phyloP scores from a whole-genome alignment of 495 filamentous ascomycete genomes.

The Annulohypoxylon maeteangense region DNA sequence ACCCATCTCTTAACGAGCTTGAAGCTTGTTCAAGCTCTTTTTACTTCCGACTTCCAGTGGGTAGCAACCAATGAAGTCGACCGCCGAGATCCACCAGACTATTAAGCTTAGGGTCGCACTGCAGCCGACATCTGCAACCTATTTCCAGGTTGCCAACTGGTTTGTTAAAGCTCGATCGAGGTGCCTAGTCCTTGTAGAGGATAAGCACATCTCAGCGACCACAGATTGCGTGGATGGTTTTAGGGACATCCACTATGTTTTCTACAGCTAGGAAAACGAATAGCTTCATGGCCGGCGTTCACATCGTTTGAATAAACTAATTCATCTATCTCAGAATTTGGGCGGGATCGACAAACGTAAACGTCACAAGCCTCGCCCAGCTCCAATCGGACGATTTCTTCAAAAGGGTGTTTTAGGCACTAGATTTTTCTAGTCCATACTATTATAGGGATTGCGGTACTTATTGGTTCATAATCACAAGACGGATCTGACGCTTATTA shows the following conservation, averaged over 20 bases:
- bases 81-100: conserved; percentile 32
- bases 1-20: conserved; percentile 28
- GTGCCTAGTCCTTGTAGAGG: conserved; percentile 1
- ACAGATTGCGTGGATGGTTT: conserved; percentile 9
- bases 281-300: background rate
- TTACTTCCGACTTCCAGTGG: conserved; percentile 2
- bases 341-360: conserved; percentile 16
- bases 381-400: conserved; percentile 15
- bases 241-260: background rate
- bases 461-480: conserved; percentile 22
- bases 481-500: conserved; percentile 32
- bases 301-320: conserved; percentile 28
- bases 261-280: background rate
- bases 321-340: conserved; percentile 15
- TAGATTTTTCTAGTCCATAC: conserved; percentile 19
- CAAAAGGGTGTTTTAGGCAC: conserved; percentile 10
- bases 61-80: conserved; percentile 21
- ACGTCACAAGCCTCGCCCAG: conserved; percentile 21
- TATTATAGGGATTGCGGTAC: background rate
- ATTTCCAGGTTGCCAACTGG: conserved; percentile 29
- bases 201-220: background rate
- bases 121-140: conserved; percentile 32
- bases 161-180: conserved; percentile 17
- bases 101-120: conserved; percentile 38
- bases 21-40: conserved; percentile 28